Percentiles rank a stretch among this genome's conserved stretches.
phyloP scores from a whole-genome alignment of 1,284 basidiomycete species.

The Agroathelia rolfsii region DNA sequence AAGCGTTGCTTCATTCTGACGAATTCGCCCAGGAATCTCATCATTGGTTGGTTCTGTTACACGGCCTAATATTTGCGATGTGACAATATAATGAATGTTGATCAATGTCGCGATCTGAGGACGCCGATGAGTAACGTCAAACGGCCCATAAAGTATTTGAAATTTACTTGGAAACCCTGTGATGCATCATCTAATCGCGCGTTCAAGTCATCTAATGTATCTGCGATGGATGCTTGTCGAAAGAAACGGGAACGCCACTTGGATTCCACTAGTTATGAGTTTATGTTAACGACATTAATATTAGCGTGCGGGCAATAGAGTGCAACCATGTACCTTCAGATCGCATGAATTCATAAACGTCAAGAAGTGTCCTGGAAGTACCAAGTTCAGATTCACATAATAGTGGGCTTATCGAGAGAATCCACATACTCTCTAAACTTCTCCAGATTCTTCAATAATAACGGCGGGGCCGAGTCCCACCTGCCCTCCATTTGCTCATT shows the following conservation, averaged over 20 bases:
- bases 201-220: constrained; percentile 24
- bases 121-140: no score
- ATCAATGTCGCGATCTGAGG: constrained; percentile 36
- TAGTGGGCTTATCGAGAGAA: not conserved
- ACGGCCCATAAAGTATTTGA: not conserved
- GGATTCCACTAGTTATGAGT: constrained; percentile 25
- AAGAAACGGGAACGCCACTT: constrained; percentile 33
- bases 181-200: constrained; percentile 32
- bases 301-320: no score
- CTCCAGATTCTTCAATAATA: constrained; percentile 31
- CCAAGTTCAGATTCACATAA: no score
- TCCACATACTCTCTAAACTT: constrained; percentile 32
- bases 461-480: constrained; percentile 33
- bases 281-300: no score
- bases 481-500: constrained; percentile 36
- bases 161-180: constrained; percentile 34
- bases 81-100: constrained; percentile 36
- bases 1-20: no score
- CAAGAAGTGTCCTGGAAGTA: constrained; percentile 23
- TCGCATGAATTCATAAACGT: constrained; percentile 31
- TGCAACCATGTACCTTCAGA: no score
- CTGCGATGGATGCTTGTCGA: constrained; percentile 29
- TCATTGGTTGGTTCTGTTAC: no score
- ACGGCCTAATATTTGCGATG: constrained; percentile 10
- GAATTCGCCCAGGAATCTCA: no score